Percentiles rank a stretch among this genome's conserved stretches.
These are phyloP conservation scores for Casuarina cunninghamiana DNA, from an alignment of 306 rosid genomes.

Conservation along the genomic window DNA sequence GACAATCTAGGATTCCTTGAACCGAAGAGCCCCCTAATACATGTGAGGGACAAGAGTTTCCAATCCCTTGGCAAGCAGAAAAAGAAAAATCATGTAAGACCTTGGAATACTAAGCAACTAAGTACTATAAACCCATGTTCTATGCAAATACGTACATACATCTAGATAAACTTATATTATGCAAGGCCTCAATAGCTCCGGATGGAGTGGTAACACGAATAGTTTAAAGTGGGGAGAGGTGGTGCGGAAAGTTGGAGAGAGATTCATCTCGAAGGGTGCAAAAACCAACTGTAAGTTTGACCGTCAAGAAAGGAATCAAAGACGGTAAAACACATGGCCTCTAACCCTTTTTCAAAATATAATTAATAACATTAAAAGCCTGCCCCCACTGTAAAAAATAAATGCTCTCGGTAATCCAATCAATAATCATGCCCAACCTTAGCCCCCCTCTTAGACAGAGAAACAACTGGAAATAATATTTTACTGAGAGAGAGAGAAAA, in stretches of 20 bases:
- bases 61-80: too few species aligned
- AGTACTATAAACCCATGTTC: too few species aligned
- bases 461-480: slow-evolving; percentile 5
- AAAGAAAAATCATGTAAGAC: too few species aligned
- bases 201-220: slow-evolving; percentile 22
- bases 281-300: slow-evolving; percentile 67
- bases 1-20: too few species aligned
- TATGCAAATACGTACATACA: too few species aligned
- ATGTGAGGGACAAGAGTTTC: too few species aligned
- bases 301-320: slow-evolving; percentile 83
- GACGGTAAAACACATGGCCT: slow-evolving; percentile 75
- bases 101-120: too few species aligned
- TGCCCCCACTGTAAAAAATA: slow-evolving; percentile 46
- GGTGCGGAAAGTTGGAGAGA: slow-evolving; percentile 44
- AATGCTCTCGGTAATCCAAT: slow-evolving; percentile 45
- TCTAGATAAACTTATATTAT: too few species aligned
- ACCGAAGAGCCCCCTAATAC: too few species aligned
- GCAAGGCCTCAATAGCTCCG: too few species aligned
- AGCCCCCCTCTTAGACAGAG: slow-evolving; percentile 38
- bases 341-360: slow-evolving; percentile 27
- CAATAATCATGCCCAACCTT: slow-evolving; percentile 32
- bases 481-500: slow-evolving; percentile 7
- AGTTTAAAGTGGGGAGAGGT: slow-evolving; percentile 24
- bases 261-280: slow-evolving; percentile 67
- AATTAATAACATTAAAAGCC: slow-evolving; percentile 36